A percentile compares a stretch with the other conserved stretches of the same genome.
These are phyloP conservation scores for Purpureocillium takamizusanense DNA, from an alignment of 2,329 filamentous ascomycete genomes.

Conservation along the genomic window DNA sequence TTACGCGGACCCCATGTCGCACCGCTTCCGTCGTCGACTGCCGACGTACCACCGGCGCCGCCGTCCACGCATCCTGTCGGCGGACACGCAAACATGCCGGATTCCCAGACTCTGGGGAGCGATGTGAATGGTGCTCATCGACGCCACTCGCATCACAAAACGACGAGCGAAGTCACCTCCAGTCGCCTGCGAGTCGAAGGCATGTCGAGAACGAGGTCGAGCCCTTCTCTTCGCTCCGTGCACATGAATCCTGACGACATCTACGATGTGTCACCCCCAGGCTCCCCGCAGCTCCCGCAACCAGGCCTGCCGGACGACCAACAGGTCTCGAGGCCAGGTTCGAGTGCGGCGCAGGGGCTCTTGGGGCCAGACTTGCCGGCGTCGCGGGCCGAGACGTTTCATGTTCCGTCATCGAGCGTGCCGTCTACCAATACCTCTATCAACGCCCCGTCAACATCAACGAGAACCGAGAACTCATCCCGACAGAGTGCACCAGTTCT, in stretches of 20 bases:
- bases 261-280: constrained; percentile 38
- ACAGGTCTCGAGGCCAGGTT: constrained; percentile 1
- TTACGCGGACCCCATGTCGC: constrained; percentile 39
- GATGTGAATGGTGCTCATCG: not conserved
- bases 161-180: constrained; percentile 24
- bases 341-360: constrained; percentile 9
- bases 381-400: not conserved
- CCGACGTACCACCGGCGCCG: constrained; percentile 15
- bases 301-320: constrained; percentile 2
- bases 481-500: constrained; percentile 7
- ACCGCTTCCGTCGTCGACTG: constrained; percentile 19
- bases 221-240: constrained; percentile 12
- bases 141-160: constrained; percentile 20
- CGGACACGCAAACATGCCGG: too few species aligned
- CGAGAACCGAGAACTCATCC: not conserved
- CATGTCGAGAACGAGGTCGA: constrained; percentile 20
- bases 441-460: not conserved
- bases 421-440: not conserved
- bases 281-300: constrained; percentile 21
- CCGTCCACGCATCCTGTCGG: too few species aligned
- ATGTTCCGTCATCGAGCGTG: not conserved
- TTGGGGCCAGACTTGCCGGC: constrained; percentile 1
- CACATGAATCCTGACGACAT: constrained; percentile 26
- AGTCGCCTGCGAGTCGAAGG: constrained; percentile 16
- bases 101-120: not conserved